Conservation (phyloP, 1,284 basidiomycete genomes). For the Neotropicomus parvogracilis region DNA sequence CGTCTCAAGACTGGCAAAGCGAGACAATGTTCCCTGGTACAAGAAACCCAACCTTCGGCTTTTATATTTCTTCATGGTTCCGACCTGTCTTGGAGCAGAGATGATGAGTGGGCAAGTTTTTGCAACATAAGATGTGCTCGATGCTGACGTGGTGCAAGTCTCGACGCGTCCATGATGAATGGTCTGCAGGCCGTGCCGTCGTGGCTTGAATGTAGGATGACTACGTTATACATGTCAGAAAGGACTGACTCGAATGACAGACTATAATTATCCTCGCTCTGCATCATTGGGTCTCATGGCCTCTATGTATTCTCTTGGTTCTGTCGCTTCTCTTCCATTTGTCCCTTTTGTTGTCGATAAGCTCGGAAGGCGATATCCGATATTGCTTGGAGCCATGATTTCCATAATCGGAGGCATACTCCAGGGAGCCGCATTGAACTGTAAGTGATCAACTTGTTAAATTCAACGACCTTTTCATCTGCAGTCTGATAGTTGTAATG, state of each 20-base stretch:
- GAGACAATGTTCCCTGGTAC: conserved; percentile 5
- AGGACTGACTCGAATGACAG: conserved; percentile 1
- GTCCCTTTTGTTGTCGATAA: conserved; percentile 10
- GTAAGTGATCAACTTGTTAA: not conserved
- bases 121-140: not conserved
- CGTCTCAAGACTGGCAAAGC: conserved; percentile 2
- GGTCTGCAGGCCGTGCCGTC: conserved; percentile 20
- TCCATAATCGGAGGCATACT: conserved; percentile 8
- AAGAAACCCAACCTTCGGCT: conserved; percentile 7
- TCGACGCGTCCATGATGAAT: conserved; percentile 14
- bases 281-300: conserved; percentile 14
- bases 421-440: conserved; percentile 11
- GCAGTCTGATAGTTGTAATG: conserved; percentile 9
- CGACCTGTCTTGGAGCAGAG: conserved; percentile 3
- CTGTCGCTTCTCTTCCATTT: conserved; percentile 10
- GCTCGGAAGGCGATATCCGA: conserved; percentile 16
- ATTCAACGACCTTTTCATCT: not conserved
- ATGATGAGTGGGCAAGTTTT: conserved; percentile 1
- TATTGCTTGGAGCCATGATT: conserved; percentile 7
- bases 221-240: not conserved
- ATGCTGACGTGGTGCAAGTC: conserved; percentile 6
- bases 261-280: conserved; percentile 18
- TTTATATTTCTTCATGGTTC: not conserved
- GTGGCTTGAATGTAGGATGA: conserved; percentile 19
- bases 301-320: conserved; percentile 15